Base-by-base conservation (phyloP, 2,329 filamentous ascomycete genomes). In the Diaporthe sp. region DNA sequence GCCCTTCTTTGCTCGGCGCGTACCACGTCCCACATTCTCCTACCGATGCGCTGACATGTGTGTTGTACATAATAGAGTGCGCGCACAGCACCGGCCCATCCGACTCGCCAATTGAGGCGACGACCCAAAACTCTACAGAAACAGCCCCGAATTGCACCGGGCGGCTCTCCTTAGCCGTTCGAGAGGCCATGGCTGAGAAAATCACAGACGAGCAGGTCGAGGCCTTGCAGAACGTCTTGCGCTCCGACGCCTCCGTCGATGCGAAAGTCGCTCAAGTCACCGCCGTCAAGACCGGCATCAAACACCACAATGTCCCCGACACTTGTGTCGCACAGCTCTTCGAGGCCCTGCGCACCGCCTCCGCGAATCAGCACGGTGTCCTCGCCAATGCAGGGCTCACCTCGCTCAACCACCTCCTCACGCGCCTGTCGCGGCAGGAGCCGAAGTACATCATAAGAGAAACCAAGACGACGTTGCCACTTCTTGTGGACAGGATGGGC, bases 241-340 rank as follows among this genome's bases (percentile, higher is more conserved):
- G 86, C 83, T 90, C 91, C 79, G 93, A 94, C 79, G 88, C 90
- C 51, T 89, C 91, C 67, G 87, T 94, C 79, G 94, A 96, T 80
- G 85, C 88, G 71, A 95, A 95, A 82, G 89, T 95, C 78, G 88
- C 91, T 78, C 90, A 91, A 72, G 91, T 98, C 79, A 94, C 92
- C 76, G 89, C 87, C 80, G 88, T 96, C 84, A 98, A 98, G 85
- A 95, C 94, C 58, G 91, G 92, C 83, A 98, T 98, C 88, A 98
- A 98, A 84, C 95, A 98, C 84, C 93, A 94, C 83, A 95, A 95
- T 86, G 94, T 98, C 61, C 95, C 95, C 76, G 95, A 97, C 79
- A 85, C 85, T 73, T 90, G 89, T 80, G 90, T 97, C 79, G 85
- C 91, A 37, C 88, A 91, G 75, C 91, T 98, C 78, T 97, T 98